Evolutionary conservation across 2,329 filamentous ascomycete species (phyloP).

Genomic region (Dothideomycetes sp.): DNA sequence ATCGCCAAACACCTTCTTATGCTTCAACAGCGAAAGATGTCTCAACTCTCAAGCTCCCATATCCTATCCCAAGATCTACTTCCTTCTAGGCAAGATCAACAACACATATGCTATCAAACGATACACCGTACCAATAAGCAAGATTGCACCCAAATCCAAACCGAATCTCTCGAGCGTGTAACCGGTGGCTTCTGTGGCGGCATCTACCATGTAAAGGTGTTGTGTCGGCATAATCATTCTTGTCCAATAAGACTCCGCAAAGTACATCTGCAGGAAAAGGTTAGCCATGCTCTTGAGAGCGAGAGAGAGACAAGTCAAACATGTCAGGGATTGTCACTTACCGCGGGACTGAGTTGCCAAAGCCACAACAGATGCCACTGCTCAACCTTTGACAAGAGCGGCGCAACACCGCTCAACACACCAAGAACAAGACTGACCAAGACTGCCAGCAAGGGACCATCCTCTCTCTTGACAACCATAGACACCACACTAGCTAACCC

Average conservation of each 20-base stretch:
- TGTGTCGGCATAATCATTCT: slow-evolving; percentile 41
- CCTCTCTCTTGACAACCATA: slow-evolving; percentile 47
- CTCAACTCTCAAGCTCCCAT: too few relatives aligned
- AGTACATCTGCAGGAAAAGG: too few relatives aligned
- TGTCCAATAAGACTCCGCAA: slow-evolving; percentile 48
- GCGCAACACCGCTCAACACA: slow-evolving; percentile 34
- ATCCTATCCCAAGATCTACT: background rate
- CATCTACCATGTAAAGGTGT: slow-evolving; percentile 44
- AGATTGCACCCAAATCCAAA: slow-evolving; percentile 32
- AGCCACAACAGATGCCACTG: slow-evolving; percentile 48
- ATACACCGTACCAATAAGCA: slow-evolving; percentile 13
- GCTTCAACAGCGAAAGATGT: too few relatives aligned
- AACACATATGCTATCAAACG: slow-evolving; percentile 2
- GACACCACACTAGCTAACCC: slow-evolving; percentile 44
- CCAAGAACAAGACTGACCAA: slow-evolving; percentile 13
- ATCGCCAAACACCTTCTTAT: too few relatives aligned
- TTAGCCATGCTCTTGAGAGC: too few relatives aligned
- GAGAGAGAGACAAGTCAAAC: too few relatives aligned
- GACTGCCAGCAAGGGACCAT: slow-evolving; percentile 48
- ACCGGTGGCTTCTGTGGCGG: slow-evolving; percentile 36
- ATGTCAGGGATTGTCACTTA: too few relatives aligned
- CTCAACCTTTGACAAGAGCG: slow-evolving; percentile 40
- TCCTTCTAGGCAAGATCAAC: slow-evolving; percentile 5
- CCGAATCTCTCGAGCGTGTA: slow-evolving; percentile 38
- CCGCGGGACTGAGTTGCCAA: slow-evolving; percentile 45